Conservation (phyloP, 352 stramenopile genomes). For the Pythium oligandrum region DNA sequence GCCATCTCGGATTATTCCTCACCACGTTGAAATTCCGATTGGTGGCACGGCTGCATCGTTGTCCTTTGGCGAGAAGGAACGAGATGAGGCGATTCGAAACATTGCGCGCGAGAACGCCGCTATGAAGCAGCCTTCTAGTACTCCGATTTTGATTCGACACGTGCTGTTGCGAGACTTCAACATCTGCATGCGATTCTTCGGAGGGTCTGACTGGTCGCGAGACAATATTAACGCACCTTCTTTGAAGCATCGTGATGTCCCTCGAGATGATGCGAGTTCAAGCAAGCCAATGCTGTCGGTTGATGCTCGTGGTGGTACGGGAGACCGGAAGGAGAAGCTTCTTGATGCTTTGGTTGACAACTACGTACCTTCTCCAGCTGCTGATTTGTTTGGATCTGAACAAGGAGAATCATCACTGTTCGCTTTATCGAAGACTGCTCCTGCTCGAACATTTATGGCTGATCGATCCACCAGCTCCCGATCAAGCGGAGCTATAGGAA, state of each 20-base stretch:
- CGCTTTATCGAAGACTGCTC: slow-evolving; percentile 27
- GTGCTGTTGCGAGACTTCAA: slow-evolving; percentile 86
- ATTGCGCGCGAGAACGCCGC: slow-evolving; percentile 59
- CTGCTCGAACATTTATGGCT: slow-evolving; percentile 29
- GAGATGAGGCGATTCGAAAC: slow-evolving; percentile 60
- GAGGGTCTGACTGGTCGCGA: slow-evolving; percentile 73
- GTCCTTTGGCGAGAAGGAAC: slow-evolving; percentile 84
- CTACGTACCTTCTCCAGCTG: slow-evolving; percentile 65
- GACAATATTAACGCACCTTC: slow-evolving; percentile 37
- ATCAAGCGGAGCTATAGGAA: slow-evolving; percentile 6
- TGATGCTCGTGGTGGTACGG: not conserved
- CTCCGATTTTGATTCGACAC: slow-evolving; percentile 69
- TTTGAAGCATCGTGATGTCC: slow-evolving; percentile 7
- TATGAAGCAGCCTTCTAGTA: slow-evolving; percentile 34
- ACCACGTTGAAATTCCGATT: slow-evolving; percentile 86
- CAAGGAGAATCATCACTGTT: slow-evolving; percentile 35
- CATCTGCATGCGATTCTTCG: slow-evolving; percentile 87
- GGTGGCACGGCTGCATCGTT: slow-evolving; percentile 75
- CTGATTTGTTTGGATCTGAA: slow-evolving; percentile 44
- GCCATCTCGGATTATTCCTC: slow-evolving; percentile 76
- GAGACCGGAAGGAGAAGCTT: slow-evolving; percentile 60
- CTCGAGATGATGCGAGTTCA: slow-evolving; percentile 2
- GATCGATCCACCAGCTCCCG: slow-evolving; percentile 18
- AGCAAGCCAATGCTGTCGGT: slow-evolving; percentile 3
- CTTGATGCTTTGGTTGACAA: slow-evolving; percentile 78